Base-by-base conservation (phyloP, 1,139 yeast genomes). In the Spencermartinsiella ligniputridi region DNA sequence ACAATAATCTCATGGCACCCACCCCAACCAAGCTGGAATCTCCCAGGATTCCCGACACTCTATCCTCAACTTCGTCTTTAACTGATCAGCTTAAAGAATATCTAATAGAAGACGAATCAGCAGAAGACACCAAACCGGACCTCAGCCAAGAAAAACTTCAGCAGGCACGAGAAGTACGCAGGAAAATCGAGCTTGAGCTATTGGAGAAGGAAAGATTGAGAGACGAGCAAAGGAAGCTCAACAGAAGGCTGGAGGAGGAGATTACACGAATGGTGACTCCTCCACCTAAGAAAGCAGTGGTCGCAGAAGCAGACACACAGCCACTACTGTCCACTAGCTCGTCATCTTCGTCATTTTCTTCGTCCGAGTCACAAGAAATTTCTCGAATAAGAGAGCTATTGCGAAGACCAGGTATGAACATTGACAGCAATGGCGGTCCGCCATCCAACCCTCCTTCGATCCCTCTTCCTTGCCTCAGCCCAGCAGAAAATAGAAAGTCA, bases 51-150 rank as follows among this genome's bases (percentile, higher is more conserved):
- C 40, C 40, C 25, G 8, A 12, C 15, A n/a, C 40, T 24, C 8
- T 37, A 4, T 25, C 40, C 27, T 34, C 37, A 1, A 49, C 54
- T 9, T 49, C 49, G 16, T 51, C 53, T 9, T 43, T 51, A 17
- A 32, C 46, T 13, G 53, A 51, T 17, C 53, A 51, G 42, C 49
- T 51, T 15, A 47, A 45, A 25, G 51, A 49, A 21, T 49, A 42
- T 24, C 40, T 50, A 15, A 19, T 17, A 4, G 41, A 39, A 5
- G 39, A 33, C 1, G 35, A 32, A 30, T 21, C 16, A 6, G 15
- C n/a, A 5, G 32, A 27, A 15, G 32, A 27, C 15, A 27, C 32
- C 5, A 27, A 27, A n/a, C 32, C 32, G 5, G 32, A 27, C 15
- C 12, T 27, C 8, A 15, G n/a, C 15, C 15, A 6, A n/a, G n/a